phyloP scores from a whole-genome alignment of 2,329 filamentous ascomycete species.

The Plectosphaerella sp. region DNA sequence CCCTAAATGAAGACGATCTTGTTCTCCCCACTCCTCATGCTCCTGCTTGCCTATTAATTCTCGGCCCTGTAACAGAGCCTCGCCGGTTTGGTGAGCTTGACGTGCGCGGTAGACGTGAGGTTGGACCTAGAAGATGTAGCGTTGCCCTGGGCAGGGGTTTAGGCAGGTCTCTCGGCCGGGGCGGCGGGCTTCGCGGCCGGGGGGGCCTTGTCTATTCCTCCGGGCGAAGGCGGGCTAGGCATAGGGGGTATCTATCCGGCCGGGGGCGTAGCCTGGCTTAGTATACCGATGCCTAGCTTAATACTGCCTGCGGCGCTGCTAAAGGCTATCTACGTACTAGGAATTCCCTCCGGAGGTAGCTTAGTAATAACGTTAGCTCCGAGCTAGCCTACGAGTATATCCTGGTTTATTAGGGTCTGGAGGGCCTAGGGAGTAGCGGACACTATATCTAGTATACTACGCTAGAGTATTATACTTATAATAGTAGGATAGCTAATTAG shows the following conservation, averaged over 20 bases:
- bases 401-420: slow-evolving; percentile 5
- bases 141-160: no score
- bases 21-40: no score
- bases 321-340: slow-evolving; percentile 2
- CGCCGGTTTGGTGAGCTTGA: no score
- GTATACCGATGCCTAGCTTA: not conserved
- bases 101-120: no score
- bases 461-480: slow-evolving; percentile 8
- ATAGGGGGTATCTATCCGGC: not conserved
- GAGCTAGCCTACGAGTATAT: slow-evolving; percentile 4
- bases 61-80: no score
- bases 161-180: not conserved
- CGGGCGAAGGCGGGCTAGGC: not conserved
- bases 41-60: no score
- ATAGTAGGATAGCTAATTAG: not conserved
- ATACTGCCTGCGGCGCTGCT: slow-evolving; percentile 2
- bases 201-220: not conserved
- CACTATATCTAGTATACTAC: slow-evolving; percentile 5
- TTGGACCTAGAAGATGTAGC: no score
- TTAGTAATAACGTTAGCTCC: slow-evolving; percentile 5
- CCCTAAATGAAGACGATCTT: no score
- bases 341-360: slow-evolving; percentile 5
- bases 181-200: not conserved
- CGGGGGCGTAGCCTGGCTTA: not conserved
- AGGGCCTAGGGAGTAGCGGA: slow-evolving; percentile 3